phyloP scores from a whole-genome alignment of 2,329 filamentous ascomycete genomes.

The Chaetomium olivaceum region DNA sequence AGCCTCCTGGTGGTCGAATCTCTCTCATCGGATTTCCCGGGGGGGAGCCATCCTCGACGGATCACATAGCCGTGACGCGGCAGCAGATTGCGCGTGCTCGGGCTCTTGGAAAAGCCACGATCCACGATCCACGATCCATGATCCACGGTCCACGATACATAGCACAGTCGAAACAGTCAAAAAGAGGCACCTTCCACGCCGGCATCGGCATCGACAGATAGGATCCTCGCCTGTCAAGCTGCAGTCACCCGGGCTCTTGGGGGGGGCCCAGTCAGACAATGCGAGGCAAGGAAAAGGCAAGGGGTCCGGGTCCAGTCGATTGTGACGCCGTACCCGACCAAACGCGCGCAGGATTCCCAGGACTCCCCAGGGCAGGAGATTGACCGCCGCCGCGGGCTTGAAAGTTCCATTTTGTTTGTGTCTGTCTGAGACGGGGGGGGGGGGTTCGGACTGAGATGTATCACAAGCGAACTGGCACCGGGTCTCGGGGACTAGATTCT shows the following conservation, averaged over 20 bases:
- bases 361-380: background rate
- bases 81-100: background rate
- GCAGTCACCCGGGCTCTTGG: constrained; percentile 7
- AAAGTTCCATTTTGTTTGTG: background rate
- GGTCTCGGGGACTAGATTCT: constrained; percentile 6
- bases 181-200: background rate
- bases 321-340: background rate
- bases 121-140: background rate
- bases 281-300: background rate
- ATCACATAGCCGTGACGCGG: background rate
- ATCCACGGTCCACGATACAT: no score
- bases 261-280: background rate
- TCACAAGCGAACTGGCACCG: background rate
- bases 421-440: background rate
- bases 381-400: background rate
- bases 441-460: background rate
- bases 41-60: background rate
- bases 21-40: background rate
- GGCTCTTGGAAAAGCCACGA: background rate
- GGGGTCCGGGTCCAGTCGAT: background rate
- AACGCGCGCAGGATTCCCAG: background rate
- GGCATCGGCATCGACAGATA: constrained; percentile 7
- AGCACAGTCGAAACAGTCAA: no score
- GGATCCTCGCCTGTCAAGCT: constrained; percentile 3
- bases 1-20: background rate